Conservation (phyloP, 208 protist species). For the Ichthyophonus hoferi region DNA sequence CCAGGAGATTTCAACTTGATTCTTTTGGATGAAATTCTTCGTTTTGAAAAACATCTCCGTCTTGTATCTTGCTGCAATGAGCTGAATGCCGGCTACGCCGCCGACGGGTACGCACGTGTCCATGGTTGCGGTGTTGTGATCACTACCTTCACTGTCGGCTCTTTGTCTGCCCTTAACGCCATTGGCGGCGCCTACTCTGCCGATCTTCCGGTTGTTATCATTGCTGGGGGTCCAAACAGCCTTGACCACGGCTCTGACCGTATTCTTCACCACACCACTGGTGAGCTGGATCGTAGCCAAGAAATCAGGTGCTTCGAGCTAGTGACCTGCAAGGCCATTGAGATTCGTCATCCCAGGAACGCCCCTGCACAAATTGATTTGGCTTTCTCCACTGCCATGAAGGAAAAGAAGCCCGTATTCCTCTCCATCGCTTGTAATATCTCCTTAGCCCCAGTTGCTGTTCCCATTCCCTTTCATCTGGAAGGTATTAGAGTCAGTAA, state of each 20-base stretch:
- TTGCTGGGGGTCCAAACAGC: neutral
- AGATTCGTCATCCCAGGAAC: neutral
- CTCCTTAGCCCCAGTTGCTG: neutral
- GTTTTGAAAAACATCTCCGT: neutral
- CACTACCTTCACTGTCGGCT: neutral
- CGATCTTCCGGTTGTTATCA: neutral
- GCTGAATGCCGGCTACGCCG: slow-evolving; percentile 1
- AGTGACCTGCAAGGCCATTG: neutral
- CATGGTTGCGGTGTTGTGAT: neutral
- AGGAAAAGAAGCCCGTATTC: neutral
- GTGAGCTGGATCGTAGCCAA: neutral
- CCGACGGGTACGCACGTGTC: neutral
- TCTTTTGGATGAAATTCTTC: neutral
- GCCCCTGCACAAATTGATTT: neutral
- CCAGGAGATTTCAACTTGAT: slow-evolving; percentile 15
- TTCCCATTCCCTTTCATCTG: neutral
- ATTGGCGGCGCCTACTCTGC: neutral
- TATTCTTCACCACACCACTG: slow-evolving; percentile 16
- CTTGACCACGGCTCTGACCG: neutral
- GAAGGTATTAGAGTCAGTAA: neutral
- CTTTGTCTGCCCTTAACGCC: neutral
- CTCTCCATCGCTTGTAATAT: neutral
- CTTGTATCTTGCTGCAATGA: slow-evolving; percentile 1
- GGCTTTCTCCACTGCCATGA: neutral
- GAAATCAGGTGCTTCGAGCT: neutral